Evolutionary conservation across 129 eudicot species (phyloP).

Genomic region (Flaveria linearis): DNA sequence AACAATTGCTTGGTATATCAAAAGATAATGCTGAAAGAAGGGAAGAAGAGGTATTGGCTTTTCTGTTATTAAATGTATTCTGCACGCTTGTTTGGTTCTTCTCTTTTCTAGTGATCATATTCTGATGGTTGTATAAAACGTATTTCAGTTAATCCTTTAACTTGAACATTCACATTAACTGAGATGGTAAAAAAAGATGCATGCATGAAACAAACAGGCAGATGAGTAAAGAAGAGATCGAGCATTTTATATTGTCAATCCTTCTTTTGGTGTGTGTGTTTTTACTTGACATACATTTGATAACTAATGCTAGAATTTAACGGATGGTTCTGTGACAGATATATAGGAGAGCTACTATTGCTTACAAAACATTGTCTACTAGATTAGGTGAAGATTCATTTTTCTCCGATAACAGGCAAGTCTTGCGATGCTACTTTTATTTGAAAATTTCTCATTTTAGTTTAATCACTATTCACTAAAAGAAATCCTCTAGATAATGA

Average conservation of each 20-base stretch:
- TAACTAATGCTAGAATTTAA: background rate
- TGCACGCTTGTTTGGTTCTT: background rate
- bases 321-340: slow-evolving; percentile 52
- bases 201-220: slow-evolving; percentile 3
- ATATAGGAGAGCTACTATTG: slow-evolving; percentile 66
- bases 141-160: background rate
- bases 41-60: slow-evolving; percentile 69
- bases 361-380: slow-evolving; percentile 77
- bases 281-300: background rate
- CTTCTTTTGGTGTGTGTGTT: slow-evolving; percentile 1
- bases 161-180: slow-evolving; percentile 8
- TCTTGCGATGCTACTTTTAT: slow-evolving; percentile 15
- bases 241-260: background rate
- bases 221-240: background rate
- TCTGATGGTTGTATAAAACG: slow-evolving; percentile 8
- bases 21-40: slow-evolving; percentile 76
- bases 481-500: slow-evolving; percentile 8
- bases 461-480: slow-evolving; percentile 14
- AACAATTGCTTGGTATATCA: slow-evolving; percentile 74
- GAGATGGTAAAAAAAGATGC: slow-evolving; percentile 3
- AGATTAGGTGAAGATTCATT: slow-evolving; percentile 66
- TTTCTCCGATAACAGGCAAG: slow-evolving; percentile 74
- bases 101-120: background rate
- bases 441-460: background rate
- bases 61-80: background rate